Percentiles rank a stretch among this genome's conserved stretches.
Conservation (phyloP, 768 basidiomycete genomes). For the Phylloporus sp. region DNA sequence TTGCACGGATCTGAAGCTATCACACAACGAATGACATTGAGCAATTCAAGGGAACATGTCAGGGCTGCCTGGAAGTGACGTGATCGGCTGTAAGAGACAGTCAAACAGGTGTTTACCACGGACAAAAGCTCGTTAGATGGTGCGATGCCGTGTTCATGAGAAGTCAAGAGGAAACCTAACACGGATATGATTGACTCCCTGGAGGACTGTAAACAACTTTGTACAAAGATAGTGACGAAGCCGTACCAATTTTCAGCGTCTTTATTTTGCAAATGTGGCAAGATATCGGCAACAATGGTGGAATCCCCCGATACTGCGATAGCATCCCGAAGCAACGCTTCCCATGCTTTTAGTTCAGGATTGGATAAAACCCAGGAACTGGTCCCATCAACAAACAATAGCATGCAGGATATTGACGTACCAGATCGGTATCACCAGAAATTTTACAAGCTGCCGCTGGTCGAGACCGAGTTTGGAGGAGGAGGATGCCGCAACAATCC, state of each 20-base stretch:
- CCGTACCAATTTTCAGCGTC: conserved; percentile 22
- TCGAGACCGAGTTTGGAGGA: conserved; percentile 20
- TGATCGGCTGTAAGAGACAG: conserved; percentile 32
- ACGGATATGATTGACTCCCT: conserved; percentile 20
- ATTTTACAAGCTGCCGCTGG: conserved; percentile 42
- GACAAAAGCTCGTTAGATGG: conserved; percentile 25
- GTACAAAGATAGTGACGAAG: background rate
- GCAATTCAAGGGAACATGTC: conserved; percentile 33
- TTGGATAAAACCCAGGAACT: conserved; percentile 47
- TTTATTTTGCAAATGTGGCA: conserved; percentile 11
- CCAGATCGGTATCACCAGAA: conserved; percentile 50
- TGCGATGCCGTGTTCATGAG: conserved; percentile 2
- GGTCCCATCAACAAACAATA: conserved; percentile 1
- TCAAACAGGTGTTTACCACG: conserved; percentile 31
- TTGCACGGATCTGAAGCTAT: conserved; percentile 27
- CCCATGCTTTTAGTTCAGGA: conserved; percentile 43
- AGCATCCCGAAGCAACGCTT: conserved; percentile 32
- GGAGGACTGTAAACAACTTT: conserved; percentile 7
- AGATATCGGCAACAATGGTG: conserved; percentile 9
- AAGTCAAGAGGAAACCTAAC: conserved; percentile 16
- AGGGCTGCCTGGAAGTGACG: conserved; percentile 22
- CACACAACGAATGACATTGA: conserved; percentile 33
- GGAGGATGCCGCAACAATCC: conserved; percentile 34
- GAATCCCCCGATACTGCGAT: conserved; percentile 18
- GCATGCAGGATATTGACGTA: conserved; percentile 19